Base-by-base conservation (phyloP, 2,329 filamentous ascomycete species). In the Alternaria alternata region DNA sequence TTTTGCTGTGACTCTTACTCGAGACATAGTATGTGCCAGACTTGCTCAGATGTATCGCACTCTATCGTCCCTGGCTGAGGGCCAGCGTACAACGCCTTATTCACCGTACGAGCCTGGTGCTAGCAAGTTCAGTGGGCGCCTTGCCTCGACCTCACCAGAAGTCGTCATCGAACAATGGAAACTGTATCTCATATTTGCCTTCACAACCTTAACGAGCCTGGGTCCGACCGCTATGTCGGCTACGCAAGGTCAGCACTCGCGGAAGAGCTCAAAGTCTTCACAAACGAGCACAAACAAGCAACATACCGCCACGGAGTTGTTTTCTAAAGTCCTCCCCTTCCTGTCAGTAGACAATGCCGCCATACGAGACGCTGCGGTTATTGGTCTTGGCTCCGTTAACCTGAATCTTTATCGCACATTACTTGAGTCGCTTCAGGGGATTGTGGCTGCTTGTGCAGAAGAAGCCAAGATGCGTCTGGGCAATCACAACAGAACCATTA, bases 91-190 rank as follows among this genome's bases (percentile, higher is more conserved):
- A 66, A 64, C 71, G 69, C 72, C 81, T 61, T 73, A 89, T 16
- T 81, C 87, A 14, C 86, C 89, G 68, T 87, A 91, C 64, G 88
- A 88, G 54, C 82, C 86, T 18, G 57, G 57, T 1, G 81, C 85
- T 7, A 82, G 83, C 28, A 89, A 85, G 72, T 84, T 81, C 67
- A 83, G 88, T 73, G 86, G 85, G 60, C 88, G 79, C 16, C 64
- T 81, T 34, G 77, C 86, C 59, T 90, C 88, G 3, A 89, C 90
- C 1, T 91, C 93, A 18, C 91, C 94, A 0, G 93, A 96, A 70
- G 88, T 96, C 22, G 85, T 97, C 58, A 88, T 99, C 59, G 96
- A 98, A 78, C 95, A 99, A 76, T 99, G 94, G 94, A 98, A 97
- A 79, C 83, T 98, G 2, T 98, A 98, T 76, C 85, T 99, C 26